Evolutionary conservation across 1,139 yeast genomes (phyloP).

Genomic region (Yarrowia galli): DNA sequence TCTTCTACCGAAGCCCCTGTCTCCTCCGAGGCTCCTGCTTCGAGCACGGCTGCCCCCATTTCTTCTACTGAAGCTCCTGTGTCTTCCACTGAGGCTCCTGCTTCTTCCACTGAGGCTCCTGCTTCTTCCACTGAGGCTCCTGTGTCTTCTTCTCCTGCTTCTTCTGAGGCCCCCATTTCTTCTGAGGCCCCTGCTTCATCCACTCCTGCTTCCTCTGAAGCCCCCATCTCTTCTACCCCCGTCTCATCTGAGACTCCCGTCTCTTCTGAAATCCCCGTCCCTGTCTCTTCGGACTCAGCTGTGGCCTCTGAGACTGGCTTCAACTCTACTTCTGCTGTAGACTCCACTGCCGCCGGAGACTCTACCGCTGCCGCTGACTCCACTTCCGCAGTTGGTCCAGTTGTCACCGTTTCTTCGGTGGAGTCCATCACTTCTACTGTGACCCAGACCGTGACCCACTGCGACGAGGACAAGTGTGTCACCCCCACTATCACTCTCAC

Average conservation of each 20-base stretch:
- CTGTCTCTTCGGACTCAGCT: neutral
- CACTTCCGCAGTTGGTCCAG: neutral
- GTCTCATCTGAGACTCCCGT: neutral
- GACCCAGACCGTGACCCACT: constrained; percentile 46
- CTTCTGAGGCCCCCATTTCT: neutral
- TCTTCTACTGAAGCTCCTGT: neutral
- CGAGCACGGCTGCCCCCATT: neutral
- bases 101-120: neutral
- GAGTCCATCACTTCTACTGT: constrained; percentile 43
- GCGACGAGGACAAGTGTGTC: constrained; percentile 46
- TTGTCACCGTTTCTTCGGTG: neutral
- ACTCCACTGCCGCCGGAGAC: neutral
- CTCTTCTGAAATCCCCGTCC: neutral
- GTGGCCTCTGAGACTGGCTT: constrained; percentile 1
- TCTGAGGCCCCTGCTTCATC: neutral
- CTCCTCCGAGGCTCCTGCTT: constrained; percentile 1
- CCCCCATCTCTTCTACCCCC: neutral
- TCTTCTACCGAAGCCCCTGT: neutral
- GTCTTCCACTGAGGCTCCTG: neutral
- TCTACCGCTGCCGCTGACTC: neutral
- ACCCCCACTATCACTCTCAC: constrained; percentile 43
- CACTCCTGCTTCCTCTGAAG: neutral
- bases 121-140: constrained; percentile 1
- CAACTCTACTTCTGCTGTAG: neutral
- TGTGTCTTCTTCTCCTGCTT: neutral